These are phyloP conservation scores for Lactifluus volemus DNA, from an alignment of 768 basidiomycete species.

Conservation along the genomic window DNA sequence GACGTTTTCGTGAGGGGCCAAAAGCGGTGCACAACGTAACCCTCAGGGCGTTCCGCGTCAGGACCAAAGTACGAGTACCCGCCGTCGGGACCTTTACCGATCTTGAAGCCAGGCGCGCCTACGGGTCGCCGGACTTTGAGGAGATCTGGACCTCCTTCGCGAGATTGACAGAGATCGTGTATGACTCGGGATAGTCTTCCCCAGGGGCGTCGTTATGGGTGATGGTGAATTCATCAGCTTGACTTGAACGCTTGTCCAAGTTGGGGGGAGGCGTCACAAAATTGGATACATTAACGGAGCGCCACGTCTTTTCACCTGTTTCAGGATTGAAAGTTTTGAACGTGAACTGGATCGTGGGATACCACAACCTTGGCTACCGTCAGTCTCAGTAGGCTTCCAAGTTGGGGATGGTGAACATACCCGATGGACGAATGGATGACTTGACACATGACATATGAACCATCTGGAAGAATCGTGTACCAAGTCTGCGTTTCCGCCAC, in stretches of 20 bases:
- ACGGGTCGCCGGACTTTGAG: conserved; percentile 64
- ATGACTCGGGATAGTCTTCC: conserved; percentile 62
- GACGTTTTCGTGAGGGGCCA: conserved; percentile 62
- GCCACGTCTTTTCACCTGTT: conserved; percentile 71
- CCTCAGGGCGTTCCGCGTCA: conserved; percentile 59
- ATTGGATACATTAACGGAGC: conserved; percentile 76
- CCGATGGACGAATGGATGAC: conserved; percentile 85
- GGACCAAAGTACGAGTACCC: conserved; percentile 85
- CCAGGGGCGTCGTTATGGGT: conserved; percentile 51
- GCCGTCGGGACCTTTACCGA: conserved; percentile 81
- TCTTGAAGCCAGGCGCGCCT: conserved; percentile 77
- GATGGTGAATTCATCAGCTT: conserved; percentile 78
- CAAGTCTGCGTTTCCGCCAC: conserved; percentile 85
- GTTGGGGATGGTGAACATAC: conserved; percentile 38
- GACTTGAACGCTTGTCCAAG: conserved; percentile 79
- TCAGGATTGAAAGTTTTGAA: conserved; percentile 81
- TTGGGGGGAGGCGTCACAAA: conserved; percentile 68
- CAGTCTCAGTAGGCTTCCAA: conserved; percentile 5
- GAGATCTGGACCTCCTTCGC: conserved; percentile 73
- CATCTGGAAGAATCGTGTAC: conserved; percentile 78
- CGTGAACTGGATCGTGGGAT: conserved; percentile 89
- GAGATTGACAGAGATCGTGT: conserved; percentile 71
- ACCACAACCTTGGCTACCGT: conserved; percentile 60
- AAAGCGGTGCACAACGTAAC: conserved; percentile 86
- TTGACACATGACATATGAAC: conserved; percentile 69